Evolutionary conservation across 2,329 filamentous ascomycete genomes (phyloP).

Genomic region (Xenoacremonium recifei): DNA sequence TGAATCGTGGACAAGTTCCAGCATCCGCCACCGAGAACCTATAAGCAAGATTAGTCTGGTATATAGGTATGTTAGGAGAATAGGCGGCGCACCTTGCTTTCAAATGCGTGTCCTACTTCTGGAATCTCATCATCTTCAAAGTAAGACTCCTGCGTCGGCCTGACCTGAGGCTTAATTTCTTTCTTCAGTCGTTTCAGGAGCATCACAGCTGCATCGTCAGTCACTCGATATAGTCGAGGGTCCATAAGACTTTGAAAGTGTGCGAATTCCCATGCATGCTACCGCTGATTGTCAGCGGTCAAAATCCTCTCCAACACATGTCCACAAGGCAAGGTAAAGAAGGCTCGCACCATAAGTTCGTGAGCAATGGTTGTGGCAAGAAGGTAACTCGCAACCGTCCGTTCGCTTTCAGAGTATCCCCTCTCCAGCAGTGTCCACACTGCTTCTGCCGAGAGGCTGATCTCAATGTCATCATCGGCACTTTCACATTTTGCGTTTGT

Average conservation of each 20-base stretch:
- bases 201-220: not conserved
- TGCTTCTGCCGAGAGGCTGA: constrained; percentile 16
- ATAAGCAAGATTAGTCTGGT: not conserved
- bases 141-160: constrained; percentile 14
- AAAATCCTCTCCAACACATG: not conserved
- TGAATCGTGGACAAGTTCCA: no score
- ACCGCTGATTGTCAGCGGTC: constrained; percentile 4
- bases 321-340: not conserved
- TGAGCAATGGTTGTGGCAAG: constrained; percentile 24
- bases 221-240: constrained; percentile 15
- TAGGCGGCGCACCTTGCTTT: constrained; percentile 13
- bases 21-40: constrained; percentile 24
- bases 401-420: constrained; percentile 24
- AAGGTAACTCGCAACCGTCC: constrained; percentile 18
- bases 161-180: constrained; percentile 3
- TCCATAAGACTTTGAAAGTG: constrained; percentile 15
- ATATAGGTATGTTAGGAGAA: no score
- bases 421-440: constrained; percentile 24
- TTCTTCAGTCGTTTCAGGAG: constrained; percentile 10
- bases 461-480: not conserved
- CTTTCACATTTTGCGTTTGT: not conserved
- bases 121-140: constrained; percentile 21
- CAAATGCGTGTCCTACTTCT: constrained; percentile 25
- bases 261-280: constrained; percentile 18
- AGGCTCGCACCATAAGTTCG: constrained; percentile 26